Evolutionary conservation across 78 protist species (phyloP).

Genomic region (Polysphondylium violaceum): DNA sequence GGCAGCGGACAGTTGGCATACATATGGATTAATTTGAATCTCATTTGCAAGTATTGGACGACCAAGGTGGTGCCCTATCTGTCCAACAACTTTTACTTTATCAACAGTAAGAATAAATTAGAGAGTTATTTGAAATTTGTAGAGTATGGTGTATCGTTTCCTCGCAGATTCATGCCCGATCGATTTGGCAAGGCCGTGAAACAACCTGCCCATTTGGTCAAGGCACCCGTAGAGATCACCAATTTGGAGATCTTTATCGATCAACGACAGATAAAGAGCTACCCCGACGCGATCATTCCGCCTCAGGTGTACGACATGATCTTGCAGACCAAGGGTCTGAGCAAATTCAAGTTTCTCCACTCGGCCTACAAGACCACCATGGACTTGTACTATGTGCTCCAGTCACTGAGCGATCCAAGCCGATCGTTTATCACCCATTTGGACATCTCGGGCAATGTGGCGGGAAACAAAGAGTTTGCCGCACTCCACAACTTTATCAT

Average conservation of each 20-base stretch:
- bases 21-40: background rate
- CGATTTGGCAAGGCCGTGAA: background rate
- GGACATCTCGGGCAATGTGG: no score
- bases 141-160: conserved; percentile 20
- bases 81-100: background rate
- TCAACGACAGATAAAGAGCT: background rate
- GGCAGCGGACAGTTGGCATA: no score
- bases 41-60: conserved; percentile 37
- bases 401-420: no score
- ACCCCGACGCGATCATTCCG: conserved; percentile 8
- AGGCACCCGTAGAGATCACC: background rate
- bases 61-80: conserved; percentile 4
- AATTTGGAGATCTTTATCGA: background rate
- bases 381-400: no score
- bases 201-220: background rate
- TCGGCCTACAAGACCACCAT: no score
- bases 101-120: background rate
- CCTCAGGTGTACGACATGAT: no score
- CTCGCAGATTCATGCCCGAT: background rate
- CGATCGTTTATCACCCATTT: no score
- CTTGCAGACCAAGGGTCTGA: no score
- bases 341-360: no score
- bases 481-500: no score
- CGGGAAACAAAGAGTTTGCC: no score
- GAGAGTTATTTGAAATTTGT: conserved; percentile 8